These are phyloP conservation scores for Dioszegia crocea DNA, from an alignment of 768 basidiomycete species.

Conservation along the genomic window DNA sequence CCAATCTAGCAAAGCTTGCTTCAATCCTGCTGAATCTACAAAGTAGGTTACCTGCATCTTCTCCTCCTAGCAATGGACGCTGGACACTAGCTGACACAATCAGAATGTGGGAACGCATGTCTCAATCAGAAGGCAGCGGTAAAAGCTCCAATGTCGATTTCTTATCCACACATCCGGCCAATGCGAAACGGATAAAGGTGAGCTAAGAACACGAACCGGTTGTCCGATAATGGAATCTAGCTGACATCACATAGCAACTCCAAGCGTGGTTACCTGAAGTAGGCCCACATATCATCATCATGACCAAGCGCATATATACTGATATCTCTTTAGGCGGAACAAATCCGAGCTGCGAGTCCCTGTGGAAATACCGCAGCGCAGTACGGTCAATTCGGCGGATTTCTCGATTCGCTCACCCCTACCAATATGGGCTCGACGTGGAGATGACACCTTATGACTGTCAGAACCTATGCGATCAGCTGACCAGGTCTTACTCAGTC, in stretches of 20 bases:
- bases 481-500: too few relatives aligned
- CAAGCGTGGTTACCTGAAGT: slow-evolving; percentile 47
- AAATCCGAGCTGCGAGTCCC: slow-evolving; percentile 41
- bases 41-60: slow-evolving; percentile 53
- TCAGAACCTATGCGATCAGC: too few relatives aligned
- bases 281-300: background rate
- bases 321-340: slow-evolving; percentile 27
- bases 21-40: slow-evolving; percentile 70
- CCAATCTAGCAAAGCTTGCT: slow-evolving; percentile 65
- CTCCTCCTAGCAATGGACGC: too few relatives aligned
- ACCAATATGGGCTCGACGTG: background rate
- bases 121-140: slow-evolving; percentile 54
- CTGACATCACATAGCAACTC: slow-evolving; percentile 23
- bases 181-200: slow-evolving; percentile 68
- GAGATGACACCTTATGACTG: background rate
- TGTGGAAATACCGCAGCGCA: slow-evolving; percentile 39
- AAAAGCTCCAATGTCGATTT: slow-evolving; percentile 55
- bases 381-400: slow-evolving; percentile 42
- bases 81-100: slow-evolving; percentile 1
- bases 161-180: slow-evolving; percentile 75
- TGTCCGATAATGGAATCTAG: background rate
- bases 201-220: slow-evolving; percentile 19
- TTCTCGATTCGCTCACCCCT: slow-evolving; percentile 30
- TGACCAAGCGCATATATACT: background rate
- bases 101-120: slow-evolving; percentile 71